phyloP scores from a whole-genome alignment of 495 filamentous ascomycete genomes.

The Tetracladium setigerum region DNA sequence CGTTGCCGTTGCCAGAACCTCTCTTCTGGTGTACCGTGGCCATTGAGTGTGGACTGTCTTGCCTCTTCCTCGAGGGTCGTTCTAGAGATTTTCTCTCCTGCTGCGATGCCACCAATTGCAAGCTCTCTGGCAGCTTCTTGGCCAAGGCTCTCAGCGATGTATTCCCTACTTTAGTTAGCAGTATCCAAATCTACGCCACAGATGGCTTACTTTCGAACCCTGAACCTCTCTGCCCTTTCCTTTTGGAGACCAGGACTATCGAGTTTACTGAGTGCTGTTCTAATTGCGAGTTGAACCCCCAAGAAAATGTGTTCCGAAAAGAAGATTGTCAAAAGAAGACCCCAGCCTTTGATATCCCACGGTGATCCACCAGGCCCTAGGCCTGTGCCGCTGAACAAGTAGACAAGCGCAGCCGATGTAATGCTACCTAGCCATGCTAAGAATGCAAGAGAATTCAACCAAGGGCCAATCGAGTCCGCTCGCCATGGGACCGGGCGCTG shows the following conservation, averaged over 20 bases:
- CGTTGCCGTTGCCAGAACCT: slow-evolving; percentile 64
- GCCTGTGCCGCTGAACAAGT: slow-evolving; percentile 69
- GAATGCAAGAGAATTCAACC: slow-evolving; percentile 82
- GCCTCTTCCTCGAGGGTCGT: slow-evolving; percentile 59
- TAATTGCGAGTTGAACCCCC: slow-evolving; percentile 59
- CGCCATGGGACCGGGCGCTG: slow-evolving; percentile 80
- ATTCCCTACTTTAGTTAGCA: slow-evolving; percentile 11
- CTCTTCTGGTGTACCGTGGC: slow-evolving; percentile 46
- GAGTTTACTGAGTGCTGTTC: slow-evolving; percentile 63
- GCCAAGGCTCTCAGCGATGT: slow-evolving; percentile 44
- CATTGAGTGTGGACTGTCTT: slow-evolving; percentile 40
- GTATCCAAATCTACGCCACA: background rate
- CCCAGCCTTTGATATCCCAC: slow-evolving; percentile 67
- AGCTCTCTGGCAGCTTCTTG: slow-evolving; percentile 32
- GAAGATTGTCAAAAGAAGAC: slow-evolving; percentile 74
- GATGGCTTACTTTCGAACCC: slow-evolving; percentile 58
- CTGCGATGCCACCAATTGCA: slow-evolving; percentile 24
- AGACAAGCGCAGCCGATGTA: slow-evolving; percentile 75
- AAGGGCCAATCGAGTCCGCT: slow-evolving; percentile 90
- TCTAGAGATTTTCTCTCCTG: slow-evolving; percentile 40
- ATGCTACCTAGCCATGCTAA: slow-evolving; percentile 87
- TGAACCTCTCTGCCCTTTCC: slow-evolving; percentile 67
- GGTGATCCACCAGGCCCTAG: slow-evolving; percentile 37
- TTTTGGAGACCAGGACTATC: slow-evolving; percentile 79
- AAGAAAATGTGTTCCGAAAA: slow-evolving; percentile 86